phyloP scores from a whole-genome alignment of 768 basidiomycete species.

The Boletus barrowsii region DNA sequence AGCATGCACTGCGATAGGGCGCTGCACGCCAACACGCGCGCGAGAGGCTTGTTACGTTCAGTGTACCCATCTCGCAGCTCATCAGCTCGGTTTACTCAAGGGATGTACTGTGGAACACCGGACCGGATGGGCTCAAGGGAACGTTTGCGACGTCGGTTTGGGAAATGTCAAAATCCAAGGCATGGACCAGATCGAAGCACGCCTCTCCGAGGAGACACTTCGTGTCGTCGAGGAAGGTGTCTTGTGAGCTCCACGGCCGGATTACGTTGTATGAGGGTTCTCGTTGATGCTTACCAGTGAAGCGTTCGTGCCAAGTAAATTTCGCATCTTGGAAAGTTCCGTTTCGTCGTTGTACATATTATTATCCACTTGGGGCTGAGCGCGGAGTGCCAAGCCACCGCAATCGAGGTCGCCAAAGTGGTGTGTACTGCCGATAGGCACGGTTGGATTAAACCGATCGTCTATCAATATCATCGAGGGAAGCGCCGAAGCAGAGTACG shows the following conservation, averaged over 20 bases:
- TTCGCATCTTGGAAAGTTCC: constrained; percentile 24
- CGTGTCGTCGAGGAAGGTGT: constrained; percentile 48
- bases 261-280: not conserved
- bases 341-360: no score
- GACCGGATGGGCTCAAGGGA: not conserved
- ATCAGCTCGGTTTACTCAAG: constrained; percentile 13
- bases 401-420: constrained; percentile 41
- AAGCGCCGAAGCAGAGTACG: constrained; percentile 10
- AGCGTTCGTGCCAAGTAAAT: constrained; percentile 13
- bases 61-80: not conserved
- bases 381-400: constrained; percentile 19
- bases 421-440: constrained; percentile 40
- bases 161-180: constrained; percentile 2
- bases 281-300: constrained; percentile 1
- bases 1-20: not conserved
- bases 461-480: constrained; percentile 48
- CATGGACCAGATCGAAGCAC: constrained; percentile 42
- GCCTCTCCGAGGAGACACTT: constrained; percentile 45
- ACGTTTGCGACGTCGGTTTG: not conserved
- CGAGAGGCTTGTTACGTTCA: no score
- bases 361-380: no score
- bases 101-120: constrained; percentile 23
- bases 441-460: constrained; percentile 47
- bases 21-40: no score
- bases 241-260: constrained; percentile 33